Conservation (phyloP, 768 basidiomycete genomes). For the Suillus tomentosus region DNA sequence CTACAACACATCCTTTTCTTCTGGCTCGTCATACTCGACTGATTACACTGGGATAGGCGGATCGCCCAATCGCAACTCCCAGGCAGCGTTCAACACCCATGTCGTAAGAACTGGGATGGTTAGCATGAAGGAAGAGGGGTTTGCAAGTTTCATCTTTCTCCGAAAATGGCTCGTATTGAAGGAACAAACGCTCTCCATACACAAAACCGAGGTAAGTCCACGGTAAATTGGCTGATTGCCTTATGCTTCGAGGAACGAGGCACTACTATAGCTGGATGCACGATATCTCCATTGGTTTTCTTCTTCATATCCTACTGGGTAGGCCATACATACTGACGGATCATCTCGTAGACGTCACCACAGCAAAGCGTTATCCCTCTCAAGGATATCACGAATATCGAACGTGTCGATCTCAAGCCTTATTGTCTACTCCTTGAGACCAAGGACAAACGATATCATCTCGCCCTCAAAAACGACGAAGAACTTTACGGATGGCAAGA, state of each 20-base stretch:
- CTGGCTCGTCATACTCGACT: constrained; percentile 59
- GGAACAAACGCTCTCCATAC: constrained; percentile 76
- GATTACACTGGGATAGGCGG: constrained; percentile 84
- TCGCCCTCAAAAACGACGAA: constrained; percentile 89
- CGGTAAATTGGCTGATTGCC: constrained; percentile 1
- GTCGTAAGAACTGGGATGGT: constrained; percentile 73
- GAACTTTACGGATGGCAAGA: constrained; percentile 99
- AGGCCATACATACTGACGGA: constrained; percentile 11
- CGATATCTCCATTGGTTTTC: background rate
- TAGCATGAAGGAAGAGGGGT: constrained; percentile 91
- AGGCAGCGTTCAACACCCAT: constrained; percentile 38
- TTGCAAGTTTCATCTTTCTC: constrained; percentile 90
- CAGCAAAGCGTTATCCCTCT: constrained; percentile 65
- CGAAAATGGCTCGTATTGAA: constrained; percentile 88
- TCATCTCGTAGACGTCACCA: constrained; percentile 45
- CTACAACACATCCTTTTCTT: constrained; percentile 61
- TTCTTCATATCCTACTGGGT: background rate
- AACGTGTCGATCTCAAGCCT: constrained; percentile 91
- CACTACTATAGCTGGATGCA: background rate
- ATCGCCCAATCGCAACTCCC: constrained; percentile 61
- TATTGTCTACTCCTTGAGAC: constrained; percentile 90
- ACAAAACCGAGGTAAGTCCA: constrained; percentile 85
- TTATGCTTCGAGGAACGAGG: constrained; percentile 4
- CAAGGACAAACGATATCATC: constrained; percentile 77
- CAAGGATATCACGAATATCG: constrained; percentile 81